A percentile compares a stretch with the other conserved stretches of the same genome.
Conservation (phyloP, 768 basidiomycete species). For the Lentinula sp. region DNA sequence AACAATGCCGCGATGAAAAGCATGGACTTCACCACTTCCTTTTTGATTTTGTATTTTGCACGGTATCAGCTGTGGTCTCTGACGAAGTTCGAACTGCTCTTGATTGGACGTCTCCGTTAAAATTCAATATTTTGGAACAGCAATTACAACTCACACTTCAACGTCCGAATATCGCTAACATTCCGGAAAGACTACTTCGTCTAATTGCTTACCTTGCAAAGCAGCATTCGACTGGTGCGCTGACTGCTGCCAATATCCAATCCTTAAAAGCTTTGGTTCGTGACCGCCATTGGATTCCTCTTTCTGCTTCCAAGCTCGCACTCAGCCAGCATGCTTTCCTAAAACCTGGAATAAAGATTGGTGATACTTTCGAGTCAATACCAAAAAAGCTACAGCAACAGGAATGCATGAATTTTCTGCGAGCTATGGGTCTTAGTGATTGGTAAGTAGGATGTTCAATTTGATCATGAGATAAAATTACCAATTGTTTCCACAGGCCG, state of each 20-base stretch:
- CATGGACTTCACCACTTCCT: conserved; percentile 23
- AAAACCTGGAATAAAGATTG: background rate
- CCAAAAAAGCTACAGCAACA: background rate
- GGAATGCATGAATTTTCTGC: background rate
- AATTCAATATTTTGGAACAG: conserved; percentile 19
- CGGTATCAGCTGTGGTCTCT: conserved; percentile 18
- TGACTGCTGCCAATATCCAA: conserved; percentile 8
- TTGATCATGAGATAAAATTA: background rate
- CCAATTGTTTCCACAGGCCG: background rate
- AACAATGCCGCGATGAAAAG: conserved; percentile 23
- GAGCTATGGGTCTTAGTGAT: conserved; percentile 1
- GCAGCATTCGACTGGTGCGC: background rate
- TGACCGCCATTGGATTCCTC: conserved; percentile 28
- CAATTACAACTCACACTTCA: conserved; percentile 21
- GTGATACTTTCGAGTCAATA: background rate
- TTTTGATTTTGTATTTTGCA: conserved; percentile 33
- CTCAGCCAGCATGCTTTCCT: background rate
- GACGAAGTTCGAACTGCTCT: conserved; percentile 23
- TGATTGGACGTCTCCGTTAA: conserved; percentile 33
- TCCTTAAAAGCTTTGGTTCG: conserved; percentile 13
- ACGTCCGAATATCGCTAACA: background rate
- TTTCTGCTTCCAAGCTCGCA: conserved; percentile 4
- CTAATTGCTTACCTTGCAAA: background rate
- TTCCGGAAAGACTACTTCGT: background rate
- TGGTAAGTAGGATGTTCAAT: background rate